phyloP scores from a whole-genome alignment of 306 rosid species.

The Vigna hirtella region DNA sequence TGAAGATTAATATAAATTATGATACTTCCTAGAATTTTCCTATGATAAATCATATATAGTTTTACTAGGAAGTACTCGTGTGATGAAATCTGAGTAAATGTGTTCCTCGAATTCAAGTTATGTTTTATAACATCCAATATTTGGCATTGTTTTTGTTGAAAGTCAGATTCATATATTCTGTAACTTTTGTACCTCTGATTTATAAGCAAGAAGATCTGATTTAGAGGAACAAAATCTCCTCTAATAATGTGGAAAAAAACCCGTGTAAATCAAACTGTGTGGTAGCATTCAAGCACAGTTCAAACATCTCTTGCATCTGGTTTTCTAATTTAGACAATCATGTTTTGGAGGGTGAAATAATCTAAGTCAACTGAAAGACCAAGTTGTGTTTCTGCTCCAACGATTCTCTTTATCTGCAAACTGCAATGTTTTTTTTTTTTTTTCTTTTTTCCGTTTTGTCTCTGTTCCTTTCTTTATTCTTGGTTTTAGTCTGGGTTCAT shows the following conservation, averaged over 20 bases:
- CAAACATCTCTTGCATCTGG: too few species aligned
- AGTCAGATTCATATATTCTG: too few species aligned
- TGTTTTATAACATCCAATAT: conserved; percentile 11
- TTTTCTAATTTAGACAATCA: too few species aligned
- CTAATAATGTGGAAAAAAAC: too few species aligned
- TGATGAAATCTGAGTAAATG: conserved; percentile 16
- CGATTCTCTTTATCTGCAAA: conserved; percentile 7
- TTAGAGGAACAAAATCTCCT: too few species aligned
- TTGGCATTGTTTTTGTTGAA: background rate
- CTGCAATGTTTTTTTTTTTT: background rate
- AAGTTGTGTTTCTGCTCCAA: conserved; percentile 18
- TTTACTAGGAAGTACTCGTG: background rate
- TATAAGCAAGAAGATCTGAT: too few species aligned
- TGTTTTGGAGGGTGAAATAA: background rate
- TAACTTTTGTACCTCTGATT: too few species aligned
- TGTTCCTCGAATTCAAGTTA: background rate
- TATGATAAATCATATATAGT: conserved; percentile 20
- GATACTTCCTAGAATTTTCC: background rate
- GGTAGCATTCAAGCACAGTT: too few species aligned
- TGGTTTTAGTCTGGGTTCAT: background rate
- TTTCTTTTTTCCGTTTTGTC: background rate
- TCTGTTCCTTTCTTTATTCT: background rate
- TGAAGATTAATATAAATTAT: too few species aligned
- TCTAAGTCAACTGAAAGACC: background rate
- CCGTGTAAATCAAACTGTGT: too few species aligned